Base-by-base conservation (phyloP, 1,139 yeast species). In the Yamadazyma mexicana region DNA sequence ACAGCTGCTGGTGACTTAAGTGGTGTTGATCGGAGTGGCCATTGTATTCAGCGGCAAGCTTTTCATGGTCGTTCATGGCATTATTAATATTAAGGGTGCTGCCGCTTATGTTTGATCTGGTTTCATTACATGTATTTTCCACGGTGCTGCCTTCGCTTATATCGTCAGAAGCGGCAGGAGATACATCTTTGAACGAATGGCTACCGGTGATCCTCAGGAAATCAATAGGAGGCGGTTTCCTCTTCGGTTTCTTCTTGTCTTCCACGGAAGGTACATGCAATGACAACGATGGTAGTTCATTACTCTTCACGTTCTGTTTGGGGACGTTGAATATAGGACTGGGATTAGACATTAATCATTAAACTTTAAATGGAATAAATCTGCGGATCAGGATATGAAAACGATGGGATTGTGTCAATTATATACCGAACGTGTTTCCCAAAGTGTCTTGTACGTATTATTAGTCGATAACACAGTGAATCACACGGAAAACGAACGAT, bases 141-240 rank as follows among this genome's bases (percentile, higher is more conserved):
- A 12, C 15, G 20, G 22, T n/a, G 17, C 40, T 40, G 1, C 29
- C 31, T 20, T 42, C 40, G 35, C 40, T 39, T 17, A 29, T 30
- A 17, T 34, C 39, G 9, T 32, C 34, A 7, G 43, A 39, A 11
- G 37, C 34, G 8, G 31, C 38, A 10, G 48, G 47, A 2, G 44
- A 38, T 7, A 33, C 32, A 26, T 45, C 47, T 30, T 38, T 39
- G 36, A 40, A 50, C 8, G 52, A 49, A 38, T 58, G 56, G 15
- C 66, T 58, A 4, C 71, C 72, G 40, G 54, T 58, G 10, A 68
- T 59, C 39, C 54, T 56, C 58, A 61, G 59, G 44, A 68, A 68
- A 46, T 68, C 73, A 15, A 69, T 65, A 17, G 75, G 75, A 5
- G 75, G 75, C 10, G 75, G 75, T 47, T 70, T 71, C 35, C 77